Percentiles rank a stretch among this genome's conserved stretches.
Evolutionary conservation across 164 flowering plant genomes (phyloP).

Genomic region (Vitis amurensis): DNA sequence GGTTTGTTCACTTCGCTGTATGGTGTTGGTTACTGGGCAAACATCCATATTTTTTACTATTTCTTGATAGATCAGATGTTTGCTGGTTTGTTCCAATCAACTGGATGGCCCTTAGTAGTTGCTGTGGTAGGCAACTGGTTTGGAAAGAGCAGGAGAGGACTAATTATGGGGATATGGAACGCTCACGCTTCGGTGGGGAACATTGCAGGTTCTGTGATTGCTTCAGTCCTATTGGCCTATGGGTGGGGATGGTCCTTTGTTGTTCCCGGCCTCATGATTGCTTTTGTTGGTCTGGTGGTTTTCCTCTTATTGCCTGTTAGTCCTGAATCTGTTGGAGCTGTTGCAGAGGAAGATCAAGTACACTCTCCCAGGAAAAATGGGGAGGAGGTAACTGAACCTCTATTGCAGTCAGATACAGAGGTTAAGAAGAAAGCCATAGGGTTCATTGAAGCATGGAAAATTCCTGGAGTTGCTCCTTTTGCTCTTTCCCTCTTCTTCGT

Average conservation of each 20-base stretch:
- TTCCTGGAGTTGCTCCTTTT: conserved; percentile 92
- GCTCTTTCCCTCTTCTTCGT: conserved; percentile 94
- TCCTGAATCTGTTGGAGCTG: conserved; percentile 68
- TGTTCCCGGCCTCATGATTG: conserved; percentile 74
- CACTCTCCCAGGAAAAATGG: conserved; percentile 37
- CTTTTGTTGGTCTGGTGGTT: conserved; percentile 53
- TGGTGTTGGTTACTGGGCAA: conserved; percentile 83
- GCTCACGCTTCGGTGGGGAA: conserved; percentile 95
- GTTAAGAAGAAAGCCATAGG: conserved; percentile 58
- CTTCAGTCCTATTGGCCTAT: conserved; percentile 64
- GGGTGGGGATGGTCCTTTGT: conserved; percentile 99
- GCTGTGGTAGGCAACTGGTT: conserved; percentile 98
- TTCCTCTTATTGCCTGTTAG: conserved; percentile 70
- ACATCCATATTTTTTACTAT: conserved; percentile 68
- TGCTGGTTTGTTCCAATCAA: conserved; percentile 88
- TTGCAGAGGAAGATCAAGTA: conserved; percentile 42
- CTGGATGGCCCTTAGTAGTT: conserved; percentile 98
- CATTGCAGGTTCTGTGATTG: conserved; percentile 82
- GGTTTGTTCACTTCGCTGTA: conserved; percentile 80
- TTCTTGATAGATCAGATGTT: conserved; percentile 70
- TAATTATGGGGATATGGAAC: conserved; percentile 98
- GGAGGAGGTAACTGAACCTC: conserved; percentile 47
- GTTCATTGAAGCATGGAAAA: conserved; percentile 88
- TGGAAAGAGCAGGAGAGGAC: conserved; percentile 85
- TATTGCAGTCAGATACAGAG: conserved; percentile 28